A percentile compares a stretch with the other conserved stretches of the same genome.
Conservation (phyloP, 805 yeast species). For the Lipomyces oligophaga region DNA sequence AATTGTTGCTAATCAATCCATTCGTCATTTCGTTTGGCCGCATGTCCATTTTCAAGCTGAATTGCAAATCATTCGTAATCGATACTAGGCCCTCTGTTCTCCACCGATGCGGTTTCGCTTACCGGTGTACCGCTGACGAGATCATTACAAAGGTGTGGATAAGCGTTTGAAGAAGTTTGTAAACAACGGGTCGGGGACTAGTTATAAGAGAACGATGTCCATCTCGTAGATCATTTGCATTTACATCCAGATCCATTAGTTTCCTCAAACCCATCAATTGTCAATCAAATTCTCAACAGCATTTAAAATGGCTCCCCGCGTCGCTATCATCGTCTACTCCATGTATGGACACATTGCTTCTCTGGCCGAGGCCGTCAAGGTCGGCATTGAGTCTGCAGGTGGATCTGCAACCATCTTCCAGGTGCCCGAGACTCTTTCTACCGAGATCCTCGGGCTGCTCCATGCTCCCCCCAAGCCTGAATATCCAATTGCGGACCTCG, state of each 20-base stretch:
- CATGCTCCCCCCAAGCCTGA: slow-evolving; percentile 54
- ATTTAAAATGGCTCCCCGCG: slow-evolving; percentile 42
- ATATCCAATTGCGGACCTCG: slow-evolving; percentile 55
- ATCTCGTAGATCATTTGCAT: background rate
- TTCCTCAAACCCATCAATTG: background rate
- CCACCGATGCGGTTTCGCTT: background rate
- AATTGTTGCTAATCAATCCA: too few species aligned
- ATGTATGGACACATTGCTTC: slow-evolving; percentile 71
- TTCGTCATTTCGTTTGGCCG: too few species aligned
- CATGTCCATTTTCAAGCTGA: too few species aligned
- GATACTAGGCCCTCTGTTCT: too few species aligned
- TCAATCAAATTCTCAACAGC: background rate
- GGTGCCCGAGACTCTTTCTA: slow-evolving; percentile 71
- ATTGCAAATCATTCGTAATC: too few species aligned
- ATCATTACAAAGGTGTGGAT: background rate
- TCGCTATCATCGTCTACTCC: slow-evolving; percentile 77
- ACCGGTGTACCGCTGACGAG: too few species aligned
- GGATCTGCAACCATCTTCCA: slow-evolving; percentile 68
- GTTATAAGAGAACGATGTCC: background rate
- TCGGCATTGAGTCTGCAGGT: slow-evolving; percentile 68
- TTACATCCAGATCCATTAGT: background rate
- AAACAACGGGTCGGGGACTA: background rate
- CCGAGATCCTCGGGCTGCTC: slow-evolving; percentile 56
- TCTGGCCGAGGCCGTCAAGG: slow-evolving; percentile 64
- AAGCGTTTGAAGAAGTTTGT: background rate